phyloP scores from a whole-genome alignment of 805 yeast species.

The Barnettozyma sp. region DNA sequence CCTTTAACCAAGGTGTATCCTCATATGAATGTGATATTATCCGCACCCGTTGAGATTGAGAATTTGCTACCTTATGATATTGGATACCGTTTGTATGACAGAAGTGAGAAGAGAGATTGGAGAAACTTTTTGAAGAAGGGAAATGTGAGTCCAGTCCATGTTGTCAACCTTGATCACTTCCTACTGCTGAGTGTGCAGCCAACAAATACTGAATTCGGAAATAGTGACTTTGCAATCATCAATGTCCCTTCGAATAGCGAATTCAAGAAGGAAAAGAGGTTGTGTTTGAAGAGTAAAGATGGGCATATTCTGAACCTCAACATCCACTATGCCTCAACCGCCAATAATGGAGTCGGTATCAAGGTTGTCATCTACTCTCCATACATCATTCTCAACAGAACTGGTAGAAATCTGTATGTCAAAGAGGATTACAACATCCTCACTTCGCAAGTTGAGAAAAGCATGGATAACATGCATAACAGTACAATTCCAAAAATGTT shows the following conservation, averaged over 20 bases:
- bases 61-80: slow-evolving; percentile 82
- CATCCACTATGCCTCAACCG: slow-evolving; percentile 53
- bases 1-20: slow-evolving; percentile 76
- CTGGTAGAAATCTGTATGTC: slow-evolving; percentile 58
- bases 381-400: slow-evolving; percentile 73
- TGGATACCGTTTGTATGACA: slow-evolving; percentile 68
- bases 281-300: slow-evolving; percentile 48
- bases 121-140: slow-evolving; percentile 57
- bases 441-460: slow-evolving; percentile 33
- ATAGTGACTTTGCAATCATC: slow-evolving; percentile 67
- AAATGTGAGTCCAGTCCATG: slow-evolving; percentile 66
- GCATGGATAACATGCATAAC: slow-evolving; percentile 26
- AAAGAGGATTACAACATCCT: slow-evolving; percentile 48
- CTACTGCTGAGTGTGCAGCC: slow-evolving; percentile 67
- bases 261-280: slow-evolving; percentile 46
- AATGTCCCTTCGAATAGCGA: slow-evolving; percentile 48
- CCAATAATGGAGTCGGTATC: slow-evolving; percentile 49
- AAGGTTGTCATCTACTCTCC: slow-evolving; percentile 75
- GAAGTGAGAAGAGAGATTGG: slow-evolving; percentile 62
- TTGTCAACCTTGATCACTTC: slow-evolving; percentile 65
- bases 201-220: slow-evolving; percentile 49
- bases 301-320: slow-evolving; percentile 63
- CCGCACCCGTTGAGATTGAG: slow-evolving; percentile 82
- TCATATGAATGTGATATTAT: slow-evolving; percentile 65
- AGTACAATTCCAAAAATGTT: slow-evolving; percentile 65